Evolutionary conservation across 495 filamentous ascomycete genomes (phyloP).

Genomic region (Hypoxylon subgilvum): DNA sequence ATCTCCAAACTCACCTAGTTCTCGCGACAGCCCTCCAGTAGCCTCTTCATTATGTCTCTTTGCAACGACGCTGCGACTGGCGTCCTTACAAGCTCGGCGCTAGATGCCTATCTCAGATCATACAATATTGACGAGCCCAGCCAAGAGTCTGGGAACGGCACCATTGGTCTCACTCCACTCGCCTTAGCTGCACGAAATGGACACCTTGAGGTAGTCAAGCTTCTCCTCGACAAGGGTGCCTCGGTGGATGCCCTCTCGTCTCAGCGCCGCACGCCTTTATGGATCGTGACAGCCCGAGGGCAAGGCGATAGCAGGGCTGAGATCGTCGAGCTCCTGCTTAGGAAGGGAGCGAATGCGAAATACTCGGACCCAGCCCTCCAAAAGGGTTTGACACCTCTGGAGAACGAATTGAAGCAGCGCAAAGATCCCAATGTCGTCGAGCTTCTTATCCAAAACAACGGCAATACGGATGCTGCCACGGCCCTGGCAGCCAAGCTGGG

Average conservation of each 20-base stretch:
- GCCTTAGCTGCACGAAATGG: conserved; percentile 43
- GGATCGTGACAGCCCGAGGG: conserved; percentile 13
- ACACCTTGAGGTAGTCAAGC: conserved; percentile 37
- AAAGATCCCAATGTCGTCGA: conserved; percentile 18
- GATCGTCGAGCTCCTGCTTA: conserved; percentile 14
- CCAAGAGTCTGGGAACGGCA: conserved; percentile 17
- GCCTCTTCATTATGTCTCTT: conserved; percentile 39
- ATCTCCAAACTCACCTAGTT: neutral
- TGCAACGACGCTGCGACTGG: conserved; percentile 25
- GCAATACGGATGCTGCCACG: conserved; percentile 7
- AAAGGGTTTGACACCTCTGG: conserved; percentile 20
- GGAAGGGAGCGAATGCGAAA: conserved; percentile 7
- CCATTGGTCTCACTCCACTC: conserved; percentile 41
- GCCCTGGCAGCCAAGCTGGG: neutral
- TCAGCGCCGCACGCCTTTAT: conserved; percentile 7
- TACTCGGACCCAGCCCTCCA: conserved; percentile 12
- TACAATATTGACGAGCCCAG: conserved; percentile 13
- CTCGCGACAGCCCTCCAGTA: neutral
- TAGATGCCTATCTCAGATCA: conserved; percentile 16
- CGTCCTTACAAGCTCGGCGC: neutral
- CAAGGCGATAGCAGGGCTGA: conserved; percentile 12
- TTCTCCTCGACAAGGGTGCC: conserved; percentile 27
- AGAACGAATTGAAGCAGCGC: conserved; percentile 21
- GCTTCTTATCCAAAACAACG: conserved; percentile 18
- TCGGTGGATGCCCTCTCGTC: conserved; percentile 16